phyloP scores from a whole-genome alignment of 257 asterid species.

The Nicotiana noctiflora region DNA sequence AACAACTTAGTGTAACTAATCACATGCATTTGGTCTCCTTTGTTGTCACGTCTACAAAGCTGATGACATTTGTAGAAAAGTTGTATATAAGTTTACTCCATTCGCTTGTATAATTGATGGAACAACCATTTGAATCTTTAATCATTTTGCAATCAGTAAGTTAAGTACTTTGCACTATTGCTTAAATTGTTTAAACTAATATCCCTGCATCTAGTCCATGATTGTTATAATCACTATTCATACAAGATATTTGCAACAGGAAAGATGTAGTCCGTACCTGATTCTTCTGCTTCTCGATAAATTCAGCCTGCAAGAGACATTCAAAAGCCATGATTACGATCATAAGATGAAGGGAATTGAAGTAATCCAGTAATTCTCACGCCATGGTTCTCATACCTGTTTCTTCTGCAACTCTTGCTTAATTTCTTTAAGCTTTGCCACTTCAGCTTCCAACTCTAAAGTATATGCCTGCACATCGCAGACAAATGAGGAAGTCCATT shows the following conservation, averaged over 20 bases:
- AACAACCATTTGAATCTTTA: background rate
- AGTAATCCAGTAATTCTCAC: background rate
- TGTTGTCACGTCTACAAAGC: background rate
- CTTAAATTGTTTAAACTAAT: background rate
- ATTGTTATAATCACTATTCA: background rate
- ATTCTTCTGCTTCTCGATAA: conserved; percentile 35
- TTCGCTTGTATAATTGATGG: background rate
- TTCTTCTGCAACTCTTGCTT: conserved; percentile 28
- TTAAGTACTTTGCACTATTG: background rate
- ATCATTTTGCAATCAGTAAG: background rate
- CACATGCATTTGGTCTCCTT: background rate
- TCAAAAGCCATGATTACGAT: background rate
- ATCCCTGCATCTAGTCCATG: background rate
- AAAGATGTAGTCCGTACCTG: conserved; percentile 18
- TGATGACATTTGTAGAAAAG: background rate
- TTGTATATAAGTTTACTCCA: background rate
- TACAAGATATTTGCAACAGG: background rate
- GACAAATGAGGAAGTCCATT: conserved; percentile 4
- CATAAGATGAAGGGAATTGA: background rate
- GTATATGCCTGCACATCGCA: conserved; percentile 28
- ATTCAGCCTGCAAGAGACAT: conserved; percentile 27
- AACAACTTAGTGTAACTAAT: background rate
- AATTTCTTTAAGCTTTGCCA: conserved; percentile 36
- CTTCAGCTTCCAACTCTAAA: conserved; percentile 40
- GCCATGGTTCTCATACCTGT: conserved; percentile 18